Evolutionary conservation across 1,284 basidiomycete species (phyloP).

Genomic region (Papiliotrema terrestris): DNA sequence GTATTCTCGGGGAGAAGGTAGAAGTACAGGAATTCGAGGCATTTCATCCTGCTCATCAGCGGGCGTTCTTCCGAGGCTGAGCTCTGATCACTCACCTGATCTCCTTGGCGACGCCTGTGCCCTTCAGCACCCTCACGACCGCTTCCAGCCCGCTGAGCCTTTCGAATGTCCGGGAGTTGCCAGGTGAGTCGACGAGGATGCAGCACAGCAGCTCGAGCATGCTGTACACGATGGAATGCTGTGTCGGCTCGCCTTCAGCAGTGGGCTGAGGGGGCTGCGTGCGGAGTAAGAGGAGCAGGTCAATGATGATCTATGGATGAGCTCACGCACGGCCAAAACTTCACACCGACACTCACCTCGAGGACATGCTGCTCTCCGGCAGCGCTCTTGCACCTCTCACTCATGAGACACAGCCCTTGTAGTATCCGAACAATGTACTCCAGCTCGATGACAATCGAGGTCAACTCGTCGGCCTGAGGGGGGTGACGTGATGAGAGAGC

Average conservation of each 20-base stretch:
- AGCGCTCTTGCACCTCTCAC: conserved; percentile 63
- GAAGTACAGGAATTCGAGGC: conserved; percentile 85
- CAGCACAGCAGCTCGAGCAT: conserved; percentile 78
- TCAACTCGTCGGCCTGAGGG: conserved; percentile 23
- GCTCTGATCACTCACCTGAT: conserved; percentile 61
- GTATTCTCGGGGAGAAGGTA: conserved; percentile 75
- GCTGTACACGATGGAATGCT: conserved; percentile 55
- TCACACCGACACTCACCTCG: conserved; percentile 56
- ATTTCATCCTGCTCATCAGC: conserved; percentile 62
- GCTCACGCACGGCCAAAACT: conserved; percentile 5
- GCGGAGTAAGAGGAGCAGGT: conserved; percentile 38
- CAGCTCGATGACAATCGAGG: conserved; percentile 31
- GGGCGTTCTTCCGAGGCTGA: not conserved
- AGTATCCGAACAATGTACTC: conserved; percentile 59
- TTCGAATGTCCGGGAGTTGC: conserved; percentile 71
- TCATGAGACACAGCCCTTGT: conserved; percentile 74
- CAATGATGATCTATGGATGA: conserved; percentile 34
- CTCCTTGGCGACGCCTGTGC: conserved; percentile 72
- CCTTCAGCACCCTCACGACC: conserved; percentile 76
- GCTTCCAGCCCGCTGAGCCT: conserved; percentile 67
- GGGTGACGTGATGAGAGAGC: conserved; percentile 20
- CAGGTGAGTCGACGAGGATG: conserved; percentile 73
- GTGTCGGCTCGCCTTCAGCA: conserved; percentile 8
- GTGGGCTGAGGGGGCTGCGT: conserved; percentile 22
- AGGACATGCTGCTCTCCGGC: conserved; percentile 65